Base-by-base conservation (phyloP, 1,139 yeast genomes). In the Diutina mesorugosa region DNA sequence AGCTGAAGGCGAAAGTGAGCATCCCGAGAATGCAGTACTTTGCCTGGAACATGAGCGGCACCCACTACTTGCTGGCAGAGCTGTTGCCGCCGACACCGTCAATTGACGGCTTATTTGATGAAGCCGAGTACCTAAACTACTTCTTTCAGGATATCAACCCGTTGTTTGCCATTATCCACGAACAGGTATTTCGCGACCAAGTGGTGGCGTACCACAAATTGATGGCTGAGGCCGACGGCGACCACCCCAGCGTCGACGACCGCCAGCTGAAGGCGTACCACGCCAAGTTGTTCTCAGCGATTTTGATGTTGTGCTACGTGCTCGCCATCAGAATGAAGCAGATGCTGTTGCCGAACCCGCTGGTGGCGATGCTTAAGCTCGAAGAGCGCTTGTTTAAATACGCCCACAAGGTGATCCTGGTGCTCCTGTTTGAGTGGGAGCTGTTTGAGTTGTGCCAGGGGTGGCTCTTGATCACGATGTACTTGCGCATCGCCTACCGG, bases 21-120 rank as follows among this genome's bases (percentile, higher is more conserved):
- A 62, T 79, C 12, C 89, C 89, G 4, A 67, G 88, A 58, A 69
- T 74, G 21, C 88, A 84, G 63, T 79, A 74, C 60, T 84, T 81
- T 63, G 87, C 86, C 16, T 84, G 87, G 87, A 84, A 84, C 64
- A 71, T 83, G 79, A 73, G 80, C 46, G 87, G 88, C 1, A 75
- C 75, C 26, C 78, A 77, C 60, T 84, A 80, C 63, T 62, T 81
- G 21, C 66, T 67, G 30, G 69, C 74, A 6, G 76, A 76, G 48
- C 66, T 66, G 7, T 65, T 79, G 26, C 80, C 81, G 3, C 65
- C 66, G 4, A 55, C 65, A 3, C 77, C 78, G 5, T 66, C 66
- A 7, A 55, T 66, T n/a, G 16, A 16, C 18, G 64, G 38, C 35
- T 57, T 21, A 9, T 55, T 58, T 45, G 28, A 62, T 16, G 18